Base-by-base conservation (phyloP, 2,329 filamentous ascomycete genomes). In the Pseudopithomyces maydicus region DNA sequence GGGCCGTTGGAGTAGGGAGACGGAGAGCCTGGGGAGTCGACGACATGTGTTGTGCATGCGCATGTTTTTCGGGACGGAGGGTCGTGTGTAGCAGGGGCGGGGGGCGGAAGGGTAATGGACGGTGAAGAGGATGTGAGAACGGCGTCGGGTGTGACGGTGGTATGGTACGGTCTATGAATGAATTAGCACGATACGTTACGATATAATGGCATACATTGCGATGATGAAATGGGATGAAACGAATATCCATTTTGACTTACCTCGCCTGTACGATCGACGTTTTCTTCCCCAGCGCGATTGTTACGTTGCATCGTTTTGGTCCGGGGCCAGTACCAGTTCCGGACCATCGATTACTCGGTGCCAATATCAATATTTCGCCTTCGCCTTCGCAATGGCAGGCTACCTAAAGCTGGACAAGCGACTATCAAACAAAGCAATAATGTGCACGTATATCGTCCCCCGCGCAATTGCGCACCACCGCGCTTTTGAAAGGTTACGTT, bases 1-100 rank as follows among this genome's bases (percentile, higher is more conserved):
- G 32, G 35, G 26, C 39, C 32, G 46, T 41, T 41, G 39, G 29
- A 47, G 33, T 42, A 22, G 19, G 19, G 54, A 36, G 38, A 19
- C 10, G 41, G 41, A 48, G 23, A 48, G 32, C 19, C 32, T 39
- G 43, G 51, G 35, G 22, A 44, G 42, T 6, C 17, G 43, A 19
- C 42, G 53, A 12, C 32, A 45, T 29, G 44, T 41, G 33, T 20
- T 48, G 39, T 22, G 44, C 6, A 33, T 11, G 47, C 44, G 56
- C 7, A 51, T 29, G 41, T 56, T 57, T 42, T 52, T 58, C 6
- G 58, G 61, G 12, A 58, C 45, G 20, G 58, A 59, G 10, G 53
- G 53, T 12, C 48, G 56, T 2, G 58, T 63, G 36, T 61, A 56
- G 46, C 58, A 59, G 6, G 52, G 58, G 8, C 26, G 35, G 2